phyloP scores from a whole-genome alignment of 306 rosid species.

The Rosa persica region DNA sequence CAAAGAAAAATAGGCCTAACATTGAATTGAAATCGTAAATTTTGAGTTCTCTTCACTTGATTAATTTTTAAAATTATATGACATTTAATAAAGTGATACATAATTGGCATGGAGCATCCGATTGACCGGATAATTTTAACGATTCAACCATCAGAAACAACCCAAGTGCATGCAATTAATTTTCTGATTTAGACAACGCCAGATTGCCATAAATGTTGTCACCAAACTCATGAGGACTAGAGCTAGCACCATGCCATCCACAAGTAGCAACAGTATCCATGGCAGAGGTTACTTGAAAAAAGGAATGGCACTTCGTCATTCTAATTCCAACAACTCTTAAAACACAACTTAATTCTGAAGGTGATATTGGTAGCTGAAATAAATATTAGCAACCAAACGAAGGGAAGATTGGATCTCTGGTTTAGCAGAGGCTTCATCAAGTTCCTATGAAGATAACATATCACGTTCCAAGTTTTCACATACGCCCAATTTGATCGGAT shows the following conservation, averaged over 20 bases:
- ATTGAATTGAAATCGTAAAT: no score
- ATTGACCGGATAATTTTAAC: no score
- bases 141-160: neutral
- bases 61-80: no score
- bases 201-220: constrained; percentile 32
- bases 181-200: constrained; percentile 28
- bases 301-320: neutral
- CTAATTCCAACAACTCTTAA: neutral
- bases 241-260: constrained; percentile 4
- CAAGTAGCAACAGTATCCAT: neutral
- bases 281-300: neutral
- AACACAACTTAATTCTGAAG: neutral
- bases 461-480: constrained; percentile 22
- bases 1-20: no score
- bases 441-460: constrained; percentile 1
- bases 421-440: neutral
- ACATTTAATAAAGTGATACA: no score
- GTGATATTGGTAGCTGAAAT: neutral
- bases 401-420: neutral
- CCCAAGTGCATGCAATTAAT: constrained; percentile 14
- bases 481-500: neutral
- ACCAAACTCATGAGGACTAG: constrained; percentile 15
- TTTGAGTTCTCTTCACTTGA: no score
- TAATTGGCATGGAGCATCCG: no score
- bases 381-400: neutral